Percentiles rank a stretch among this genome's conserved stretches.
Conservation (phyloP, 192 early-diverging fungal species). For the Gigaspora rosea region DNA sequence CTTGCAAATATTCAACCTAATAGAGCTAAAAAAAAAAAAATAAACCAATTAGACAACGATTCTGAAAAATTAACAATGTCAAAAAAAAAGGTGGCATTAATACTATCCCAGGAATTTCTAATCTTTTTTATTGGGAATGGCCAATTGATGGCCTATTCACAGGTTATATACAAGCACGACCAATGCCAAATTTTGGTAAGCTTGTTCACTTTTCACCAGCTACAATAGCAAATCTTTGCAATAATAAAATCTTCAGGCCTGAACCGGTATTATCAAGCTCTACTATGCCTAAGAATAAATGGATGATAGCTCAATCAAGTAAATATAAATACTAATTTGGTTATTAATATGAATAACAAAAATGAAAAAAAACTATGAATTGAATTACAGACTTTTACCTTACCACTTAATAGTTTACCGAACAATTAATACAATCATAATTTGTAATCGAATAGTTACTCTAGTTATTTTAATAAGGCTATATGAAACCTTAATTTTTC, state of each 20-base stretch:
- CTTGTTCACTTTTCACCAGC: neutral
- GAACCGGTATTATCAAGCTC: neutral
- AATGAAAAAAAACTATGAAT: no score
- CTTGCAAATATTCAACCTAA: slow-evolving; percentile 21
- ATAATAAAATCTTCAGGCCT: neutral
- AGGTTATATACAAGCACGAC: neutral
- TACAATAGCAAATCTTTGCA: neutral
- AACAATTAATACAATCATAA: no score
- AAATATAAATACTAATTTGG: no score
- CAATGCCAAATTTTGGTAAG: neutral
- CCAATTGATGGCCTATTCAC: neutral
- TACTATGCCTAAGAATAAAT: neutral
- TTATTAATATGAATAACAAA: no score
- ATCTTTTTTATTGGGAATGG: neutral
- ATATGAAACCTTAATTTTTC: no score
- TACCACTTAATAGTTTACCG: no score
- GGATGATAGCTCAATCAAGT: neutral
- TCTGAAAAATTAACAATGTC: neutral
- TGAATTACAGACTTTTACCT: no score
- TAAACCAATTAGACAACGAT: neutral
- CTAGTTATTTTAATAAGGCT: no score
- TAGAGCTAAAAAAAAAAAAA: neutral
- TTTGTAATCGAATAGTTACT: no score
- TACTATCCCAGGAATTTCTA: neutral
- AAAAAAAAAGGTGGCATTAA: neutral